Percentiles rank a stretch among this genome's conserved stretches.
Conservation (phyloP, 2,329 filamentous ascomycete genomes). For the Leptographium flavum region DNA sequence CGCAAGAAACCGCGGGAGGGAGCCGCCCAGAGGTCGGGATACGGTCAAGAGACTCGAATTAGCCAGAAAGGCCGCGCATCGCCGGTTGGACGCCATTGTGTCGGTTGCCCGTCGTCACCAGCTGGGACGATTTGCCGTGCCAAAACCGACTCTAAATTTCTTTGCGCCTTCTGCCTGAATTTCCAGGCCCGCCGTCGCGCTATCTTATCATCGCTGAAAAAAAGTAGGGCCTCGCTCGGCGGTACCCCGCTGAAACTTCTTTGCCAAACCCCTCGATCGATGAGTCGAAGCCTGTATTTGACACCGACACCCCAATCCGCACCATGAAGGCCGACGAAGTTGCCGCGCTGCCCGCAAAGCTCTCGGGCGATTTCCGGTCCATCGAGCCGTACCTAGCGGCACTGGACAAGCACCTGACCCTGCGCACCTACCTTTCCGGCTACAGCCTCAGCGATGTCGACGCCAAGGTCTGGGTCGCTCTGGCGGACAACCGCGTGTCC, state of each 20-base stretch:
- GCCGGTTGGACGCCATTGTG: slow-evolving; percentile 35
- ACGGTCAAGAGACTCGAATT: slow-evolving; percentile 30
- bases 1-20: slow-evolving; percentile 35
- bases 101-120: slow-evolving; percentile 8
- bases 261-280: neutral
- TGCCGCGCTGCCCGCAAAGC: slow-evolving; percentile 31
- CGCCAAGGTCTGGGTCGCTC: slow-evolving; percentile 66
- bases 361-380: slow-evolving; percentile 63
- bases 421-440: slow-evolving; percentile 75
- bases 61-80: slow-evolving; percentile 40
- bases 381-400: slow-evolving; percentile 61
- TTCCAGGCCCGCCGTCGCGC: neutral
- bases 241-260: neutral
- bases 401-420: slow-evolving; percentile 74
- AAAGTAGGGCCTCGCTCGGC: no score
- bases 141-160: slow-evolving; percentile 3
- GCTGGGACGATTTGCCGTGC: neutral
- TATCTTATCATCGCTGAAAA: slow-evolving; percentile 11
- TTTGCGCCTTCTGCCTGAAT: slow-evolving; percentile 8
- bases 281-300: no score
- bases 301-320: no score
- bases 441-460: slow-evolving; percentile 67
- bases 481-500: slow-evolving; percentile 75
- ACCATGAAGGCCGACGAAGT: slow-evolving; percentile 48
- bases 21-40: slow-evolving; percentile 25